These are phyloP conservation scores for Centrapalus pauciflorus DNA, from an alignment of 129 eudicot genomes.

Conservation along the genomic window DNA sequence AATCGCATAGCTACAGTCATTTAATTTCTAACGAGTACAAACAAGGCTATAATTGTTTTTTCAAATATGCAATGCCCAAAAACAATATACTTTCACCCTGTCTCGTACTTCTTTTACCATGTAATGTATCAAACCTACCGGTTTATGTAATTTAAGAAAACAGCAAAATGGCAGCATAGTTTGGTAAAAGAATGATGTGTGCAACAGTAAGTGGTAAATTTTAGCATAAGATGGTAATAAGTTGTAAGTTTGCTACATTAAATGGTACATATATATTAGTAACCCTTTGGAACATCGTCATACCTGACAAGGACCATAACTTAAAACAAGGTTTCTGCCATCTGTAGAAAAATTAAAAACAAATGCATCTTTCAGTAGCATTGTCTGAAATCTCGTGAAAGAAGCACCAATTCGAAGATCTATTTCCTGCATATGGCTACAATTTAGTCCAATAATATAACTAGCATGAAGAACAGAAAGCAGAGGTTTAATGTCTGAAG, in stretches of 20 bases:
- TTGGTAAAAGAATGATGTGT: no score
- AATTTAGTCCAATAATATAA: slow-evolving; percentile 5
- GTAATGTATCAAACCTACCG: no score
- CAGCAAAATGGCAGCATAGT: no score
- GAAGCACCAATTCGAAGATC: slow-evolving; percentile 98
- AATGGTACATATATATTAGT: no score
- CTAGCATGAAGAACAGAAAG: background rate
- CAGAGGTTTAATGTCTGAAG: no score
- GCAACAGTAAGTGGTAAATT: no score
- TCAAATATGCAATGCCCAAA: no score
- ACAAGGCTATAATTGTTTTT: no score
- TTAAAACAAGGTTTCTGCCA: slow-evolving; percentile 62
- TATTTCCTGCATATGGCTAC: slow-evolving; percentile 64
- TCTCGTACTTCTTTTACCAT: background rate
- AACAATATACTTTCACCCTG: background rate
- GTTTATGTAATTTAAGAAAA: no score
- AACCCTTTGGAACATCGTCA: background rate
- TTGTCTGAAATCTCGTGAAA: slow-evolving; percentile 93
- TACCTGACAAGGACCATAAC: slow-evolving; percentile 99
- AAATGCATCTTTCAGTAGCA: slow-evolving; percentile 86
- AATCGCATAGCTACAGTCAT: slow-evolving; percentile 8
- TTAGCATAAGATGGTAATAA: no score
- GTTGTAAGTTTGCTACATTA: no score
- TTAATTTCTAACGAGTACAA: background rate
- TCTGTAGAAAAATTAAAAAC: slow-evolving; percentile 60